Base-by-base conservation (phyloP, 352 stramenopile genomes). In the Blastocystis sp. region DNA sequence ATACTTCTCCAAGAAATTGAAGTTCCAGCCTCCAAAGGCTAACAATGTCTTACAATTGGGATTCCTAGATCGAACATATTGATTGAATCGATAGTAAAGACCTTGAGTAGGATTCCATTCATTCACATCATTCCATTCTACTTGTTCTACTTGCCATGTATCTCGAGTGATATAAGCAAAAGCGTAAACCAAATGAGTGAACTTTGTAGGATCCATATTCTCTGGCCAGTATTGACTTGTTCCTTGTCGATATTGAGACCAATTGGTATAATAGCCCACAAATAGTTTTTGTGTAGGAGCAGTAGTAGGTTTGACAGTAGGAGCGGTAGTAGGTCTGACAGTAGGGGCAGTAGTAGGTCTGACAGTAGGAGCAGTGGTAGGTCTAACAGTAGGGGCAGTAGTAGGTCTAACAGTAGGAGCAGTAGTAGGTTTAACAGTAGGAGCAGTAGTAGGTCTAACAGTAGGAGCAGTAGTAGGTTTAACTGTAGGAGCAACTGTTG, bases 41-140 rank as follows among this genome's bases (percentile, higher is more conserved):
- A 83, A 56, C 19, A 83, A 19, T 39, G 71, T 83, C 46, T 83
- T 83, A 39, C 71, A 83, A 4, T 69, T 69, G 21, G 71, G 71
- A 39, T 83, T 83, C 19, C 5, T 83, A 3, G 52, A 37, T 27
- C 35, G 71, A 46, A 83, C 37, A 9, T 69, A 39, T 16, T 69
- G 58, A 43, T 83, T 83, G 57, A 83, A 83, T 46, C 71, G 71
- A 43, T 65, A 39, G 57, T 83, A 83, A 4, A 83, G 29, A 59
- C 71, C 6, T 16, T 83, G 52, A 29, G 71, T 69, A 29, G 71
- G 71, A 19, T 83, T 27, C 71, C 71, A 83, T 27, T 83, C 35
- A 59, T 69, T 69, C 52, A 83, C 57, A 43, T 83, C 71, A 29
- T 83, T 83, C 71, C 71, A 83, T 29, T 83, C 71, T 27, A 83